These are phyloP conservation scores for Crucibulum laeve DNA, from an alignment of 768 basidiomycete species.

Conservation along the genomic window DNA sequence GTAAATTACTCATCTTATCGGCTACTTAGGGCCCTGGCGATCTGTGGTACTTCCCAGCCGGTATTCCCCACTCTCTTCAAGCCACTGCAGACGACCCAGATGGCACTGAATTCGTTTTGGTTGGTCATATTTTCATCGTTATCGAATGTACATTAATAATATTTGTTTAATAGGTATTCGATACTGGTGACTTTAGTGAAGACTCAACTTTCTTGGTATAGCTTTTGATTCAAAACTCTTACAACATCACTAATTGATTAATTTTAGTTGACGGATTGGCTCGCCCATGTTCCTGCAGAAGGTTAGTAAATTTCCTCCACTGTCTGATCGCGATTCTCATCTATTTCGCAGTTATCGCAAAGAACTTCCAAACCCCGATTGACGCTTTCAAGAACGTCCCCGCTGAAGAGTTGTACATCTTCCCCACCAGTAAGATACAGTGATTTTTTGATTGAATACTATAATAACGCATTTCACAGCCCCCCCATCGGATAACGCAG, in stretches of 20 bases:
- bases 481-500: constrained; percentile 39
- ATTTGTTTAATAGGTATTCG: constrained; percentile 17
- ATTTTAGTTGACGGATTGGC: constrained; percentile 52
- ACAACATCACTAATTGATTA: background rate
- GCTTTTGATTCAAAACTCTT: background rate
- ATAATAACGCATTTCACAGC: constrained; percentile 18
- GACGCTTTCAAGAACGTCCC: constrained; percentile 52
- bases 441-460: too few relatives aligned
- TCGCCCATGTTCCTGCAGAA: constrained; percentile 48
- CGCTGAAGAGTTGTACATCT: constrained; percentile 49
- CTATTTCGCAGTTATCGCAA: constrained; percentile 38
- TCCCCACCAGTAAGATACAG: constrained; percentile 16
- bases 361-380: constrained; percentile 52
- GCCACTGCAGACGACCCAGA: constrained; percentile 41
- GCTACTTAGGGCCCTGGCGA: constrained; percentile 26
- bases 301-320: too few relatives aligned
- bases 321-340: constrained; percentile 17
- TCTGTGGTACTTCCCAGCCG: constrained; percentile 58
- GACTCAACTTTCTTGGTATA: constrained; percentile 46
- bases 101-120: constrained; percentile 51
- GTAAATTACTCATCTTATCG: background rate
- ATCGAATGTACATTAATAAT: background rate
- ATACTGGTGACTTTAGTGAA: constrained; percentile 44
- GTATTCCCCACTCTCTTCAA: constrained; percentile 52
- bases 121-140: constrained; percentile 8